phyloP scores from a whole-genome alignment of 2,329 filamentous ascomycete species.

The Fusarium vanettenii region DNA sequence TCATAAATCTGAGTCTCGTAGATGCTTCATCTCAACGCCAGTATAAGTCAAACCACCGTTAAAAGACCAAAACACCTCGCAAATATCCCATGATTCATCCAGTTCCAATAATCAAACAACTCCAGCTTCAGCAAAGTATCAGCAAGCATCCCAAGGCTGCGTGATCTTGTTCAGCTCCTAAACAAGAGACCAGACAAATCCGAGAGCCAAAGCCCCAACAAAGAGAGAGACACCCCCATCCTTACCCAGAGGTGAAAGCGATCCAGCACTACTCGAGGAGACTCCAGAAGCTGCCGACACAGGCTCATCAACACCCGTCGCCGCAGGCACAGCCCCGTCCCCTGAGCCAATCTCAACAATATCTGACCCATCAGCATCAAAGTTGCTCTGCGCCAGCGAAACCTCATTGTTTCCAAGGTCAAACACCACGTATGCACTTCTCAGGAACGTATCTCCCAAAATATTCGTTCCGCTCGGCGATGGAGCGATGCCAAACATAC shows the following conservation, averaged over 20 bases:
- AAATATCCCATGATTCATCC: neutral
- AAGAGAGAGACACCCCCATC: slow-evolving; percentile 1
- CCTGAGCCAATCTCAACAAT: slow-evolving; percentile 68
- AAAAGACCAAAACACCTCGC: neutral
- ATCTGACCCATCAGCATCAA: slow-evolving; percentile 61
- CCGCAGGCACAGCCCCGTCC: slow-evolving; percentile 63
- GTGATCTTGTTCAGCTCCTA: neutral
- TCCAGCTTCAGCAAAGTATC: neutral
- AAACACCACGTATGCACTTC: slow-evolving; percentile 81
- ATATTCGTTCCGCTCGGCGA: slow-evolving; percentile 67
- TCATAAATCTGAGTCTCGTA: neutral
- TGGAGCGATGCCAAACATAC: slow-evolving; percentile 75
- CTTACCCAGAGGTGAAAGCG: slow-evolving; percentile 7
- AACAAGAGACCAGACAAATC: slow-evolving; percentile 30
- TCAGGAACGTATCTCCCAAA: slow-evolving; percentile 79
- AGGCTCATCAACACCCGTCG: slow-evolving; percentile 60
- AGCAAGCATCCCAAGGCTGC: neutral
- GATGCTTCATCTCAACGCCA: neutral
- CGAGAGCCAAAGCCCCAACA: slow-evolving; percentile 24
- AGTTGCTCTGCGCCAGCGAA: slow-evolving; percentile 74
- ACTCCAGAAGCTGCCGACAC: slow-evolving; percentile 62
- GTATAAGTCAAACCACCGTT: neutral
- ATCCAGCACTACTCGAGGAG: slow-evolving; percentile 10
- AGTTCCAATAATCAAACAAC: neutral
- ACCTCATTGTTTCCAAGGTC: slow-evolving; percentile 79